Base-by-base conservation (phyloP, 768 basidiomycete species). In the Kwoniella sp. region DNA sequence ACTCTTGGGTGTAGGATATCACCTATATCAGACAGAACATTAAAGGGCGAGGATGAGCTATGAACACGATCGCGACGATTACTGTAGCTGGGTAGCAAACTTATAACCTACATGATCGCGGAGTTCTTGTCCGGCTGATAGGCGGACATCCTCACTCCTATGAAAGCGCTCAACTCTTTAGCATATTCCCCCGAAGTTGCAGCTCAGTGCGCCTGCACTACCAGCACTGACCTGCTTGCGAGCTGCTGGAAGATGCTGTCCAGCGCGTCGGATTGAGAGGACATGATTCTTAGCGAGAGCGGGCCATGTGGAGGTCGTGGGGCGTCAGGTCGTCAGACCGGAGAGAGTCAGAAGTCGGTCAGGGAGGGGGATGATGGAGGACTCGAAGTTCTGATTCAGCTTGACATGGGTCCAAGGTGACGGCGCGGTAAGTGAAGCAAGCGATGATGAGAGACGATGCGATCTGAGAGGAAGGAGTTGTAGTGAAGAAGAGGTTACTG, bases 101-200 rank as follows among this genome's bases (percentile, higher is more conserved):
- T 23, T 12, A 53, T 23, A 54, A 54, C 72, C 57, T 41, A 72
- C 73, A 68, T 72, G 69, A 45, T 63, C 57, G 2, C 71, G 67
- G 8, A 77, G 69, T 50, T 77, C 75, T 31, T 63, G 61, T 17
- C 91, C 91, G 61, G 89, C 85, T 75, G 89, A 86, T 45, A 85
- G 76, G 56, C 91, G 85, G 15, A 84, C 82, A 7, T 93, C 90
- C 48, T 84, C 83, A 77, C 82, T 86, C 74, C 86, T 86, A 82
- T 17, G 20, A 17, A 23, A n/a, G n/a, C n/a, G n/a, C n/a, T n/a
- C n/a, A n/a, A n/a, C n/a, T n/a, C n/a, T 15, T 13, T 38, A 8
- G 1, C 8, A 28, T 67, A 13, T 7, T 37, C 13, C 13, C 34
- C 5, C 34, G 7, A 5, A 37, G 5, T 13, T 7, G 34, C 30